Evolutionary conservation across 176 grass and related monocot species (phyloP).

Genomic region (Oryza nivara): DNA sequence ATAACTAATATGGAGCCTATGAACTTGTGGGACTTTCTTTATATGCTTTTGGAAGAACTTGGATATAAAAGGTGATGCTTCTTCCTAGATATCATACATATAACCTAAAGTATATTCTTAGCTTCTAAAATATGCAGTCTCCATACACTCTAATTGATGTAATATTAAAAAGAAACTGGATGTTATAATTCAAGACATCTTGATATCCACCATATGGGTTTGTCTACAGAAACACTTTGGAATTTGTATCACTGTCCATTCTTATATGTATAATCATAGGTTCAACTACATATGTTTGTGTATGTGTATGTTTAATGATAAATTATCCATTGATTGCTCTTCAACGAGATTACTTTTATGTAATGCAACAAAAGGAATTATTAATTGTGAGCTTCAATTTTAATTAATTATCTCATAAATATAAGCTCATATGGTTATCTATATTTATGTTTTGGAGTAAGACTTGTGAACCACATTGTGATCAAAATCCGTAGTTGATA

Average conservation of each 20-base stretch:
- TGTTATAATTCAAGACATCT: background rate
- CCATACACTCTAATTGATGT: too few species aligned
- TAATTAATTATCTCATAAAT: too few species aligned
- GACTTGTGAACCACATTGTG: too few species aligned
- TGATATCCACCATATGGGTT: background rate
- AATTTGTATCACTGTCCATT: background rate
- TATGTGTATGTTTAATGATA: background rate
- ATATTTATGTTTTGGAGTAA: too few species aligned
- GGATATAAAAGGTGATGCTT: conserved; percentile 61
- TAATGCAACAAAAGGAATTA: too few species aligned
- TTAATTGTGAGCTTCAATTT: too few species aligned
- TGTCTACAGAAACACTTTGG: background rate
- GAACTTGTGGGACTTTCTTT: conserved; percentile 74
- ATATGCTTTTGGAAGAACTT: conserved; percentile 58
- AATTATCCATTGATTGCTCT: too few species aligned
- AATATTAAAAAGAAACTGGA: too few species aligned
- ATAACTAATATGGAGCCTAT: conserved; percentile 83
- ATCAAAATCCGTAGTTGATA: too few species aligned
- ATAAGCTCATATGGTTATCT: too few species aligned
- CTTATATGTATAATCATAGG: background rate
- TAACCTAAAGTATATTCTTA: background rate
- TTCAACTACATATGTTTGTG: background rate
- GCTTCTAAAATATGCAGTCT: background rate
- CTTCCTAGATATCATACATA: background rate
- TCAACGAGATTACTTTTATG: too few species aligned